Conservation (phyloP, 2,329 filamentous ascomycete species). For the Curvularia eragrostidis region DNA sequence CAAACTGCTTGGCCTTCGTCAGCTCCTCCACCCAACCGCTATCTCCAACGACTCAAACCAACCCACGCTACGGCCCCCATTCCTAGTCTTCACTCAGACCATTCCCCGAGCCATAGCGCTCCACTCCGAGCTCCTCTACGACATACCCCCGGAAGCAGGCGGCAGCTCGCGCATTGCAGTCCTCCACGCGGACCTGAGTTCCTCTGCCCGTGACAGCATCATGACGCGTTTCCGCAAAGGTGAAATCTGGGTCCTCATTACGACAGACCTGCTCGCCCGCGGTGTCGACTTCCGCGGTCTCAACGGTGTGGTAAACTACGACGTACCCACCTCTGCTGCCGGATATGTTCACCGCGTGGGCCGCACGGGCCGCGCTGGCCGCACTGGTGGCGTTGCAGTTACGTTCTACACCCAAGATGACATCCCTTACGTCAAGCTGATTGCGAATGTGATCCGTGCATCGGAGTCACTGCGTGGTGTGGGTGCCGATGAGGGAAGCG, state of each 20-base stretch:
- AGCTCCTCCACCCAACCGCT: conserved; percentile 80
- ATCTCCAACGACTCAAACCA: conserved; percentile 54
- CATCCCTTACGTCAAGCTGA: conserved; percentile 84
- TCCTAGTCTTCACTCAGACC: conserved; percentile 95
- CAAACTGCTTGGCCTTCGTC: conserved; percentile 88
- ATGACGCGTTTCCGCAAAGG: conserved; percentile 91
- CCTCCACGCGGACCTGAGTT: conserved; percentile 84
- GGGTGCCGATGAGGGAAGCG: conserved; percentile 54
- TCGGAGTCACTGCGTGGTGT: conserved; percentile 73
- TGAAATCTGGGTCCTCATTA: conserved; percentile 96
- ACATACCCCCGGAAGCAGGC: conserved; percentile 88
- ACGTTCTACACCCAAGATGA: conserved; percentile 97
- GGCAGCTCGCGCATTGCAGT: conserved; percentile 85
- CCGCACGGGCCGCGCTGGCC: conserved; percentile 85
- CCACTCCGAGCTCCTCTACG: conserved; percentile 88
- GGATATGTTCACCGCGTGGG: conserved; percentile 94
- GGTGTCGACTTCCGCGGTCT: conserved; percentile 95
- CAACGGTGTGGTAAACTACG: conserved; percentile 97
- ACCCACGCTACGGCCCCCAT: conserved; percentile 76
- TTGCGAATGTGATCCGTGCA: conserved; percentile 88
- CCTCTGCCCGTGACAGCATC: conserved; percentile 75
- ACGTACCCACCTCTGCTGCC: conserved; percentile 89
- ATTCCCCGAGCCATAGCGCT: conserved; percentile 89
- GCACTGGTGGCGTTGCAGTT: conserved; percentile 85
- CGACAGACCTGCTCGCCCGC: conserved; percentile 89